These are phyloP conservation scores for Ottelia alismoides DNA, from an alignment of 106 monocot genomes.

Conservation along the genomic window DNA sequence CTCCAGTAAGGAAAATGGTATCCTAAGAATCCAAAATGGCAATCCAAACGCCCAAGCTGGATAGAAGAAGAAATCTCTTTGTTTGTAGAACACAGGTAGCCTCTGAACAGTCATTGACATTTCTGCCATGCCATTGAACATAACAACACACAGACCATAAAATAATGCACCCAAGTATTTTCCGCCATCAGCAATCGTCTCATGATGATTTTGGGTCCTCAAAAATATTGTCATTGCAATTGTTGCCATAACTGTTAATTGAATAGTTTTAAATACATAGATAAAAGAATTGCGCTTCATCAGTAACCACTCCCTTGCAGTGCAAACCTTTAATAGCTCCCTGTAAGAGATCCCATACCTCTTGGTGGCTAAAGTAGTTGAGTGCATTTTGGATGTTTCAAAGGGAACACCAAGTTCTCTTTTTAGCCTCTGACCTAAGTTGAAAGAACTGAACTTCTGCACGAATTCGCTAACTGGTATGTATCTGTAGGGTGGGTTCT, in stretches of 20 bases:
- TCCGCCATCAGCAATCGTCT: too few species aligned
- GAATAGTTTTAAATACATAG: constrained; percentile 54
- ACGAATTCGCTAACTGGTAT: constrained; percentile 32
- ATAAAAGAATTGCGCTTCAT: constrained; percentile 75
- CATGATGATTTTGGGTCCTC: constrained; percentile 42
- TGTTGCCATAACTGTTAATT: constrained; percentile 44
- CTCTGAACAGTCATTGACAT: constrained; percentile 44
- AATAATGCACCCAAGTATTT: constrained; percentile 59
- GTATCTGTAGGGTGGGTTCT: constrained; percentile 26
- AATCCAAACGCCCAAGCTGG: constrained; percentile 86
- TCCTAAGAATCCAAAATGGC: constrained; percentile 44
- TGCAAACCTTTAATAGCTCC: constrained; percentile 65
- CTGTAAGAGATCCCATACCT: constrained; percentile 48
- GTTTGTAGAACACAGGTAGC: constrained; percentile 75
- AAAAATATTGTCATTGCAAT: constrained; percentile 52
- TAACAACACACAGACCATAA: constrained; percentile 30
- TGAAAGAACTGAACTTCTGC: constrained; percentile 34
- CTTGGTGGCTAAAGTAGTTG: constrained; percentile 43
- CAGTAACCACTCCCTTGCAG: constrained; percentile 65
- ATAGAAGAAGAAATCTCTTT: constrained; percentile 76
- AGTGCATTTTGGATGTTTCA: constrained; percentile 30
- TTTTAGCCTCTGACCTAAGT: constrained; percentile 31
- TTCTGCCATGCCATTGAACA: constrained; percentile 67
- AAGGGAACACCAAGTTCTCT: constrained; percentile 30
- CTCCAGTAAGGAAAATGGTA: constrained; percentile 63